Evolutionary conservation across 805 yeast genomes (phyloP).

Genomic region (Lipomyces japonicus): DNA sequence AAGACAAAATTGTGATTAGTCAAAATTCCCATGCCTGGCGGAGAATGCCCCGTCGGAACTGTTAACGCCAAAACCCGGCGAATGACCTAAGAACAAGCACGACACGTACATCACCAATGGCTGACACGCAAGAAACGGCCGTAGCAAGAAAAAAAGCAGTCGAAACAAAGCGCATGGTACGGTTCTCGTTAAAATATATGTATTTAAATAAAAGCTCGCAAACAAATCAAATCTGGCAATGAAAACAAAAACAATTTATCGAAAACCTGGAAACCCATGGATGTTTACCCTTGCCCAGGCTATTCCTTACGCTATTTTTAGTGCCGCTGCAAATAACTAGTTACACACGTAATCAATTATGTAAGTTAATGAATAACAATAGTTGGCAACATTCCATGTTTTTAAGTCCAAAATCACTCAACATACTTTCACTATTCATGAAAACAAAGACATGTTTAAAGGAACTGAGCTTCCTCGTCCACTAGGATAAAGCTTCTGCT

Average conservation of each 20-base stretch:
- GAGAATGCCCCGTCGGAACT: no score
- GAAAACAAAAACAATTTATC: no score
- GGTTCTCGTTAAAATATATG: no score
- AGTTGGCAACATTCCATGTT: no score
- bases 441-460: conserved; percentile 50
- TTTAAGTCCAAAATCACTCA: no score
- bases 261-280: no score
- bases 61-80: background rate
- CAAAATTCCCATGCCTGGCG: no score
- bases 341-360: no score
- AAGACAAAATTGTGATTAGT: conserved; percentile 35
- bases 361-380: no score
- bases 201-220: background rate
- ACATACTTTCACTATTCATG: conserved; percentile 21
- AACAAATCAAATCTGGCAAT: background rate
- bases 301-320: no score
- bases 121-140: background rate
- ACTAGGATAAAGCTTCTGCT: conserved; percentile 81
- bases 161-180: background rate
- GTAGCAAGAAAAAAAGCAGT: background rate
- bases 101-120: background rate
- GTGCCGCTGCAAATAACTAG: no score
- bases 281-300: no score
- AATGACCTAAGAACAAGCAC: background rate
- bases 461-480: conserved; percentile 95